phyloP scores from a whole-genome alignment of 2,329 filamentous ascomycete species.

The Geosmithia putterillii region DNA sequence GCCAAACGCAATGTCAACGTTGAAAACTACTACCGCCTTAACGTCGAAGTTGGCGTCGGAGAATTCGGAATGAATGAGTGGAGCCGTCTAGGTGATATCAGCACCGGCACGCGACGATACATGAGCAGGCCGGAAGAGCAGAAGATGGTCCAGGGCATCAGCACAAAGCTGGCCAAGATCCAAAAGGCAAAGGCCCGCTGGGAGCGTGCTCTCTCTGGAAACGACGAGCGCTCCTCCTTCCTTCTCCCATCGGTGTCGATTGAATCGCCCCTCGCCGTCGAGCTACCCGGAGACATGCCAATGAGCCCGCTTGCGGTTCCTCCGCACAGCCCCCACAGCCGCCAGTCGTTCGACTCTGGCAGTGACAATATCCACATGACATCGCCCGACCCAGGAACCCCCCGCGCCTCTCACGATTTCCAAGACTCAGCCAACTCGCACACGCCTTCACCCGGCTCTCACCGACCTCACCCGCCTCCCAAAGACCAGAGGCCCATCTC shows the following conservation, averaged over 20 bases:
- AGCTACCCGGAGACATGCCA: conserved; percentile 46
- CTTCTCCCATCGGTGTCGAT: conserved; percentile 24
- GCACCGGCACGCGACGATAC: conserved; percentile 79
- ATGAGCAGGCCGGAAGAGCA: conserved; percentile 63
- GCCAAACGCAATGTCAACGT: conserved; percentile 65
- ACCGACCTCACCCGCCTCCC: conserved; percentile 9
- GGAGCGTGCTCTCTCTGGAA: conserved; percentile 30
- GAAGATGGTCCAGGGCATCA: conserved; percentile 61
- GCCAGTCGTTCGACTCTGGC: conserved; percentile 46
- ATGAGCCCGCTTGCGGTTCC: conserved; percentile 17
- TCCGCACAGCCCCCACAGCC: conserved; percentile 25
- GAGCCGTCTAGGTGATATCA: conserved; percentile 88
- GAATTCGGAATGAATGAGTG: conserved; percentile 99
- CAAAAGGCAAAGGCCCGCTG: conserved; percentile 61
- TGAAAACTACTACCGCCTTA: conserved; percentile 92
- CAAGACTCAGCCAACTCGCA: not conserved
- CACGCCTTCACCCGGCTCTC: not conserved
- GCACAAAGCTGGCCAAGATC: conserved; percentile 74
- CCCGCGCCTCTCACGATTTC: conserved; percentile 1
- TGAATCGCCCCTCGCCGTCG: conserved; percentile 37
- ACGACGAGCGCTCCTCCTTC: conserved; percentile 25
- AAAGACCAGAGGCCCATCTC: conserved; percentile 7
- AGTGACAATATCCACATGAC: conserved; percentile 32
- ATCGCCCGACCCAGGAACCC: conserved; percentile 6
- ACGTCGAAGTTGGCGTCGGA: conserved; percentile 89